Conservation (phyloP, 257 asterid species). For the Plantago ovata region DNA sequence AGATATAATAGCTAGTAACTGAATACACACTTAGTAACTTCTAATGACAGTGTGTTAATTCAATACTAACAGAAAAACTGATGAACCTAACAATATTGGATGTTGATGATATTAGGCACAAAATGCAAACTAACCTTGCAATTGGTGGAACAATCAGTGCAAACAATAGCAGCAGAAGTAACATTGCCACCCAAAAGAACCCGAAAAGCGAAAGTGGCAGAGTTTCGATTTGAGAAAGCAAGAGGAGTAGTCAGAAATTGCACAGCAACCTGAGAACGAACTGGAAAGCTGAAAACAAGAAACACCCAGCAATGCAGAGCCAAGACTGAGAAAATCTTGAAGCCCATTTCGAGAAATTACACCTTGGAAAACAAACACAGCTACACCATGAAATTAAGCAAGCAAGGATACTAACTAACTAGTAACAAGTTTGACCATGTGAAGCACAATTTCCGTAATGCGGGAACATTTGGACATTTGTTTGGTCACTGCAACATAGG, state of each 20-base stretch:
- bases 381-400: neutral
- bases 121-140: conserved; percentile 73
- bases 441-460: conserved; percentile 6
- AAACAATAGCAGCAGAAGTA: conserved; percentile 31
- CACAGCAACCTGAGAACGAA: conserved; percentile 34
- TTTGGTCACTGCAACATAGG: conserved; percentile 1
- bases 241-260: conserved; percentile 62
- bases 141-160: conserved; percentile 48
- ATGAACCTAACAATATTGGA: no score
- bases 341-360: conserved; percentile 39
- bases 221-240: conserved; percentile 51
- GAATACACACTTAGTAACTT: no score
- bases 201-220: conserved; percentile 54
- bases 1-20: neutral
- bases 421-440: neutral
- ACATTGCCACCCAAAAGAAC: conserved; percentile 36
- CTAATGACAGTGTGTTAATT: no score
- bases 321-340: conserved; percentile 26
- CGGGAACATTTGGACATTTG: conserved; percentile 6
- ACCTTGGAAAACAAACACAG: neutral
- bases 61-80: no score
- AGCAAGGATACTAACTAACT: conserved; percentile 9
- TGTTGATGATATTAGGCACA: neutral
- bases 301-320: conserved; percentile 36
- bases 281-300: conserved; percentile 33